A percentile compares a stretch with the other conserved stretches of the same genome.
Conservation (phyloP, 2,329 filamentous ascomycete species). For the Cercospora sp. region DNA sequence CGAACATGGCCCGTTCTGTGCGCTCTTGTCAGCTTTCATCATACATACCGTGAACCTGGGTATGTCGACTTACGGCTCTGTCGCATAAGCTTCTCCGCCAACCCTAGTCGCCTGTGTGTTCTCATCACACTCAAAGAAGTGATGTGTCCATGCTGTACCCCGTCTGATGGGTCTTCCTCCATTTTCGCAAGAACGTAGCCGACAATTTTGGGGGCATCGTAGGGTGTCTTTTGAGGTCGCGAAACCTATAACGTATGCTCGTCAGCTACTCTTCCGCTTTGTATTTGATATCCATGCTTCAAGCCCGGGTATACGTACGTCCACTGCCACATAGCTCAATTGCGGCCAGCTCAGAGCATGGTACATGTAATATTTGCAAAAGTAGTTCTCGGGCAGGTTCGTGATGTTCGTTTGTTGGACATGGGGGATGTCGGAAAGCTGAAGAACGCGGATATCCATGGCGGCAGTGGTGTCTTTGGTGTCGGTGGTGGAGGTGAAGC, state of each 20-base stretch:
- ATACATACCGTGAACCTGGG: not conserved
- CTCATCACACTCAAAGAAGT: slow-evolving; percentile 94
- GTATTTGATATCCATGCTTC: not conserved
- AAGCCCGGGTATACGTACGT: slow-evolving; percentile 49
- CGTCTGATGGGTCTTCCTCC: slow-evolving; percentile 94
- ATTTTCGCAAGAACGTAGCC: slow-evolving; percentile 99
- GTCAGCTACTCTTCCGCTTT: not conserved
- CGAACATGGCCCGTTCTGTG: slow-evolving; percentile 90
- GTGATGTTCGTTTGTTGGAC: slow-evolving; percentile 99
- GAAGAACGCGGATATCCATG: slow-evolving; percentile 91
- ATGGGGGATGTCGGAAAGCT: slow-evolving; percentile 78
- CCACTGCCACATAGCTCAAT: slow-evolving; percentile 93
- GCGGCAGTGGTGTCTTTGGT: slow-evolving; percentile 11
- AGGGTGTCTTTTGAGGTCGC: slow-evolving; percentile 71
- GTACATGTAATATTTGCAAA: slow-evolving; percentile 99
- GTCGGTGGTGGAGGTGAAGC: not conserved
- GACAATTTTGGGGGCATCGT: slow-evolving; percentile 95
- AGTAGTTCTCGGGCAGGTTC: slow-evolving; percentile 99
- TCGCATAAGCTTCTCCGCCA: slow-evolving; percentile 96
- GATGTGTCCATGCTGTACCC: slow-evolving; percentile 91
- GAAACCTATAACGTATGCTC: slow-evolving; percentile 55
- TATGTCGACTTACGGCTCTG: slow-evolving; percentile 72
- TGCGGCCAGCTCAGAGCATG: slow-evolving; percentile 98
- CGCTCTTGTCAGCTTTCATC: slow-evolving; percentile 8
- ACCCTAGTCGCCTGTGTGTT: slow-evolving; percentile 84